Evolutionary conservation across 139 green algal genomes (phyloP).

Genomic region (Closterium sp.): DNA sequence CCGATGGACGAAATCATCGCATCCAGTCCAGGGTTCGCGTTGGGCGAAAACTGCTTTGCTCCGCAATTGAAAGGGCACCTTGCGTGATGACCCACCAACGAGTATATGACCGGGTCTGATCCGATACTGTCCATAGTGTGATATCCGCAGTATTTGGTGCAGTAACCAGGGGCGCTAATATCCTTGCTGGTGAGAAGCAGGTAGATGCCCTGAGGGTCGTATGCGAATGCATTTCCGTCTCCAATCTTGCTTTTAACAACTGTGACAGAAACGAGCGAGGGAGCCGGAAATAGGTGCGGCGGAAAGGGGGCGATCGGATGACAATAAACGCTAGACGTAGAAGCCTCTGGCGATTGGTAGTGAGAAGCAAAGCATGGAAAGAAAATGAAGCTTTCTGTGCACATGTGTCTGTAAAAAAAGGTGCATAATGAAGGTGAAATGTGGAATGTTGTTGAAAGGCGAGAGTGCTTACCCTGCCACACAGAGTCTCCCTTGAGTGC

Average conservation of each 20-base stretch:
- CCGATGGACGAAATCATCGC: neutral
- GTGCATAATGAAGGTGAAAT: too few species aligned
- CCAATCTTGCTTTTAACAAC: neutral
- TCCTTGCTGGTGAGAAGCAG: neutral
- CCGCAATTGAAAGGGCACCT: neutral
- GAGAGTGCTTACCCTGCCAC: neutral
- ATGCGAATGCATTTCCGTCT: neutral
- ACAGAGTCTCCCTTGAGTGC: neutral
- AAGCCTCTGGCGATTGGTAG: too few species aligned
- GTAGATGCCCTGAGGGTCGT: neutral
- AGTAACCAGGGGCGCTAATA: neutral
- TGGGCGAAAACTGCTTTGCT: neutral
- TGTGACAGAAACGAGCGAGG: too few species aligned
- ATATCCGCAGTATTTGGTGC: neutral
- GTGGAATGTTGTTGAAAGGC: too few species aligned
- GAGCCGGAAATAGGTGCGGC: too few species aligned
- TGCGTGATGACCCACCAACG: neutral
- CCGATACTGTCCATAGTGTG: neutral
- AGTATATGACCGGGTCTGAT: neutral
- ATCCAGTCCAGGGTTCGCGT: neutral
- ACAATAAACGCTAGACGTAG: too few species aligned
- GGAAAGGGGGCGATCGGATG: too few species aligned
- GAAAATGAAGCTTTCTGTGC: too few species aligned
- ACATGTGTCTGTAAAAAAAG: too few species aligned
- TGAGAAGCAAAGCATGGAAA: too few species aligned